Conservation (phyloP, 768 basidiomycete genomes). For the Trametes punicea region DNA sequence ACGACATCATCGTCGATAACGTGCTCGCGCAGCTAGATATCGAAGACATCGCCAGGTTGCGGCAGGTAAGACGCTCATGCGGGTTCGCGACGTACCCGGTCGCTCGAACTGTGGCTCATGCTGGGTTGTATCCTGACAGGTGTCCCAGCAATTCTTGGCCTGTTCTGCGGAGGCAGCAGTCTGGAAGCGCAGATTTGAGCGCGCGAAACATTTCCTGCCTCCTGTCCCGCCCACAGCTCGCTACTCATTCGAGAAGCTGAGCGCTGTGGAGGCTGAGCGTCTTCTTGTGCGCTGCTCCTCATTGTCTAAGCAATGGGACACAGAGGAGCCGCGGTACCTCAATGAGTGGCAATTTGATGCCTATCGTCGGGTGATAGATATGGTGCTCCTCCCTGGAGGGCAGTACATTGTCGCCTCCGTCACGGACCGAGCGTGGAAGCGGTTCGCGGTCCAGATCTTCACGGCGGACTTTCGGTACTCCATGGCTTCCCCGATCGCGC, state of each 20-base stretch:
- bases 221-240: conserved; percentile 58
- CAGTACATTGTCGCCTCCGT: conserved; percentile 65
- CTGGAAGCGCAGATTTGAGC: conserved; percentile 61
- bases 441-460: conserved; percentile 50
- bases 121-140: conserved; percentile 34
- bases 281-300: conserved; percentile 58
- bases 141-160: conserved; percentile 55
- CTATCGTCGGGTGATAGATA: conserved; percentile 40
- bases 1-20: conserved; percentile 12
- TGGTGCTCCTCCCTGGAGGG: conserved; percentile 64
- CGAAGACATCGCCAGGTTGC: conserved; percentile 37
- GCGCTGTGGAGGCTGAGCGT: conserved; percentile 46
- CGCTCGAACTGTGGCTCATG: background rate
- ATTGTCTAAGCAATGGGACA: conserved; percentile 57
- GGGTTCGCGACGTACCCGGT: background rate
- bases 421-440: conserved; percentile 32
- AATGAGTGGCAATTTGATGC: conserved; percentile 27
- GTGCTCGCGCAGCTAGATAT: conserved; percentile 28
- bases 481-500: conserved; percentile 36
- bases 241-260: conserved; percentile 35
- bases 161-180: conserved; percentile 65
- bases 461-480: conserved; percentile 52
- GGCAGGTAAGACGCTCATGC: conserved; percentile 30
- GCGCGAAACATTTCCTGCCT: conserved; percentile 52
- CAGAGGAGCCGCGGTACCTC: conserved; percentile 33